Evolutionary conservation across 441 rosid species (phyloP).

Genomic region (Populus hybrid): DNA sequence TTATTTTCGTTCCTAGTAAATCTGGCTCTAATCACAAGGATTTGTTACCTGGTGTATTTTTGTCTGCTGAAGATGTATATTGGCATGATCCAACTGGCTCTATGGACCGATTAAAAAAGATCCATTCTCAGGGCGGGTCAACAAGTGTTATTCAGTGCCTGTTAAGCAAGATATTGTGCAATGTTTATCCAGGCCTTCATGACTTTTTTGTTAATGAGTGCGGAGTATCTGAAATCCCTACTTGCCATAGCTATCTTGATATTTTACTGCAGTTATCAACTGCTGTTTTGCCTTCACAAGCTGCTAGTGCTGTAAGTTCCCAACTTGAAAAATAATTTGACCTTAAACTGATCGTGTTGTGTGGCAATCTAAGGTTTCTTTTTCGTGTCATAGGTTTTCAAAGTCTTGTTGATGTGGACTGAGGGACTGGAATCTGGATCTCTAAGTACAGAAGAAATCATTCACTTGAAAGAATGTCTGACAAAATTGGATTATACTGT

Average conservation of each 20-base stretch:
- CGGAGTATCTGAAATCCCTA: slow-evolving; percentile 69
- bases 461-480: slow-evolving; percentile 57
- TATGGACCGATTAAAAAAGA: slow-evolving; percentile 48
- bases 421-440: slow-evolving; percentile 60
- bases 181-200: slow-evolving; percentile 73
- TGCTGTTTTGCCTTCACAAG: slow-evolving; percentile 63
- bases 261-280: slow-evolving; percentile 63
- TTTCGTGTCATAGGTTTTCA: slow-evolving; percentile 59
- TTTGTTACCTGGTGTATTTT: slow-evolving; percentile 62
- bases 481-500: slow-evolving; percentile 51
- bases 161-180: slow-evolving; percentile 54
- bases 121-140: slow-evolving; percentile 31
- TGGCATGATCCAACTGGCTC: slow-evolving; percentile 88
- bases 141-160: slow-evolving; percentile 27
- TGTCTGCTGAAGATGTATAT: slow-evolving; percentile 63
- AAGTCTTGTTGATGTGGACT: slow-evolving; percentile 75
- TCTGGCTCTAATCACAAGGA: slow-evolving; percentile 47
- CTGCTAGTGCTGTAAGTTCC: slow-evolving; percentile 69
- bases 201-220: slow-evolving; percentile 79
- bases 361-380: slow-evolving; percentile 18
- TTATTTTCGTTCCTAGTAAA: slow-evolving; percentile 68
- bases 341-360: slow-evolving; percentile 6
- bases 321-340: slow-evolving; percentile 1
- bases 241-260: slow-evolving; percentile 52
- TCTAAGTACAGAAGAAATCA: slow-evolving; percentile 51